A percentile compares a stretch with the other conserved stretches of the same genome.
Conservation (phyloP, 129 eudicot genomes). For the Flaveria linearis region DNA sequence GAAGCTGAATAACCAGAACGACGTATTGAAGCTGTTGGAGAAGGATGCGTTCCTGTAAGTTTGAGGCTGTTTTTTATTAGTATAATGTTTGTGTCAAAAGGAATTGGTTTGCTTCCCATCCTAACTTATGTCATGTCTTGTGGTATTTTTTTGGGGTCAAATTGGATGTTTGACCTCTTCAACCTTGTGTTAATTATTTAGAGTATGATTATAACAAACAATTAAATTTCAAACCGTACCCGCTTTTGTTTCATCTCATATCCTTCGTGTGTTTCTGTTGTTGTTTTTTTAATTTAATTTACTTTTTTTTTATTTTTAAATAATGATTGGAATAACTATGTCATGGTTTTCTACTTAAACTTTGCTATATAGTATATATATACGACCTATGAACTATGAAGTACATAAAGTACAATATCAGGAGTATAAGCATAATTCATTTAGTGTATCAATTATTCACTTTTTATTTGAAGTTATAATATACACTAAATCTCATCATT, state of each 20-base stretch:
- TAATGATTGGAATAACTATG: neutral
- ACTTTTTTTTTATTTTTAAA: neutral
- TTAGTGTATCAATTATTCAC: too few relatives aligned
- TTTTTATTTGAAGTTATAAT: too few relatives aligned
- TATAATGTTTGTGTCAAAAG: slow-evolving; percentile 20
- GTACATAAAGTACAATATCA: too few relatives aligned
- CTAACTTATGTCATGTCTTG: slow-evolving; percentile 23
- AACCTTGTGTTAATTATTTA: slow-evolving; percentile 3
- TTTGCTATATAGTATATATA: too few relatives aligned
- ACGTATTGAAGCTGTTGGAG: slow-evolving; percentile 76
- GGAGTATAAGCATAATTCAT: too few relatives aligned
- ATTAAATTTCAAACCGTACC: neutral
- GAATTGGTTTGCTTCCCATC: slow-evolving; percentile 31
- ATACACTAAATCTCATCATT: too few relatives aligned
- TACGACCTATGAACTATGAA: too few relatives aligned
- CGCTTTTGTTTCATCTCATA: neutral
- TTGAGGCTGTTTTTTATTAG: slow-evolving; percentile 20
- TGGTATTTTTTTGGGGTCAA: slow-evolving; percentile 30
- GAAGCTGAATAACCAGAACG: slow-evolving; percentile 73
- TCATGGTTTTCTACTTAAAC: neutral
- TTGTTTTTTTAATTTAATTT: too few relatives aligned
- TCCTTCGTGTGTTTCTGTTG: neutral
- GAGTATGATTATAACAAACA: slow-evolving; percentile 21
- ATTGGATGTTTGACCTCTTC: slow-evolving; percentile 31
- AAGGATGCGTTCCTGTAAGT: slow-evolving; percentile 85